Percentiles rank a stretch among this genome's conserved stretches.
Conservation (phyloP, 805 yeast genomes). For the Nakazawaea ernobii region DNA sequence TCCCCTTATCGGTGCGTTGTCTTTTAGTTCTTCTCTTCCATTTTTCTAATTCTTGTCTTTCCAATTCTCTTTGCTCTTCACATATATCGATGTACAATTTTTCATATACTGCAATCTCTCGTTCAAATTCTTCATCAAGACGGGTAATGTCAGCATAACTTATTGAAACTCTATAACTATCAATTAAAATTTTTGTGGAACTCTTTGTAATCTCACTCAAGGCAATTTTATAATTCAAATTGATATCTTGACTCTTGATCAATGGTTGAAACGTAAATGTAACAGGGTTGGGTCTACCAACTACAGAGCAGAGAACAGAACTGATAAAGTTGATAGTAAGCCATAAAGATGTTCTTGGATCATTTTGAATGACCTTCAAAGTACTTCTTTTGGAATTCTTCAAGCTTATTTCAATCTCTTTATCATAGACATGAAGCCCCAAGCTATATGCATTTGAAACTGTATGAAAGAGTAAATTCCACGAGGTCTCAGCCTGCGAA, state of each 20-base stretch:
- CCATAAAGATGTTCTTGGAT: slow-evolving; percentile 42
- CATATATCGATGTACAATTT: slow-evolving; percentile 22
- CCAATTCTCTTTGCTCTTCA: slow-evolving; percentile 13
- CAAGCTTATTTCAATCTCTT: slow-evolving; percentile 25
- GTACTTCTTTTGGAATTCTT: slow-evolving; percentile 21
- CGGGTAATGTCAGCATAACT: slow-evolving; percentile 32
- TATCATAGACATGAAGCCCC: slow-evolving; percentile 42
- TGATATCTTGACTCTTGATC: slow-evolving; percentile 25
- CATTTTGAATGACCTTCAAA: slow-evolving; percentile 21
- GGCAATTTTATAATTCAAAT: slow-evolving; percentile 38
- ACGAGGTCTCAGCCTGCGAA: slow-evolving; percentile 44
- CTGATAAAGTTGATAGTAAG: slow-evolving; percentile 41
- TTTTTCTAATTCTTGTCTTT: slow-evolving; percentile 2
- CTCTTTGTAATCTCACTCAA: slow-evolving; percentile 42
- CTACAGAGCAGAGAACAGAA: slow-evolving; percentile 44
- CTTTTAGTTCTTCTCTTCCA: slow-evolving; percentile 11
- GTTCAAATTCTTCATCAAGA: slow-evolving; percentile 35
- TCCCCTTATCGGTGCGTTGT: slow-evolving; percentile 14
- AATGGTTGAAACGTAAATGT: slow-evolving; percentile 32
- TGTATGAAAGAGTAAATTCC: slow-evolving; percentile 45
- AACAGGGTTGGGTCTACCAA: slow-evolving; percentile 52
- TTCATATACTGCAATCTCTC: slow-evolving; percentile 33
- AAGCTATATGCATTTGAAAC: slow-evolving; percentile 45
- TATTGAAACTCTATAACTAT: slow-evolving; percentile 43
- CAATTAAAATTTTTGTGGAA: slow-evolving; percentile 45